Base-by-base conservation (phyloP, 2,329 filamentous ascomycete genomes). In the Penicillium sp. region DNA sequence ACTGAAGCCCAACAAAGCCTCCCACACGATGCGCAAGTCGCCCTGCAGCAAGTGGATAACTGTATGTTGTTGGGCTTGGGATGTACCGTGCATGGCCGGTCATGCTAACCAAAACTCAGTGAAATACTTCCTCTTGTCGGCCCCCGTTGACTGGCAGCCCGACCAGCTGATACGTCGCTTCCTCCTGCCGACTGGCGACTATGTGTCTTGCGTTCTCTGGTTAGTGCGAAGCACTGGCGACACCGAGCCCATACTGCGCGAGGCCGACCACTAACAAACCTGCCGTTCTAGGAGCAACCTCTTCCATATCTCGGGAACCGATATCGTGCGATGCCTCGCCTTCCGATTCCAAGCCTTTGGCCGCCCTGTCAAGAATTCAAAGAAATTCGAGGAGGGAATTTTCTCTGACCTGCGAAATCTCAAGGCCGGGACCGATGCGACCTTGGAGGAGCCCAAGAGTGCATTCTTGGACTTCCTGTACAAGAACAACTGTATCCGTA, bases 401-500 rank as follows among this genome's bases (percentile, higher is more conserved):
- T 99, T 99, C 81, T 99, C 95, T 46, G 95, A 99, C 77, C 83
- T 99, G 76, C 91, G 95, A 79, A 99, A 99, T 78, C 86, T 99
- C 70, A 99, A 99, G 82, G 96, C 95, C 26, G 95, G 95, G 67
- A 98, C 94, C 71, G 95, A 99, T 83, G 95, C 95, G 52, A 97
- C 95, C 45, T 87, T 99, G 62, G 95, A 99, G 81, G 95, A 99
- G 83, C 95, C 95, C 58, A 99, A 99, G 85, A 98, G 94, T 81
- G 89, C 91, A 1, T 99, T 99, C 81, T 86, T 99, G 64, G 95
- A 99, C 80, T 99, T 98, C 78, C 85, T 99, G 48, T 99, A 99
- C 87, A 99, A 99, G 86, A 99, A 99, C 86, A 99, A 99, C 84
- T 99, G 95, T 85, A 99, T 99, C 71, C 89, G 95, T 70, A 99